Evolutionary conservation across 2,329 filamentous ascomycete species (phyloP), one percentile per base, ranked within the genome.

Genomic region (Leptographium galeiforme): DNA sequence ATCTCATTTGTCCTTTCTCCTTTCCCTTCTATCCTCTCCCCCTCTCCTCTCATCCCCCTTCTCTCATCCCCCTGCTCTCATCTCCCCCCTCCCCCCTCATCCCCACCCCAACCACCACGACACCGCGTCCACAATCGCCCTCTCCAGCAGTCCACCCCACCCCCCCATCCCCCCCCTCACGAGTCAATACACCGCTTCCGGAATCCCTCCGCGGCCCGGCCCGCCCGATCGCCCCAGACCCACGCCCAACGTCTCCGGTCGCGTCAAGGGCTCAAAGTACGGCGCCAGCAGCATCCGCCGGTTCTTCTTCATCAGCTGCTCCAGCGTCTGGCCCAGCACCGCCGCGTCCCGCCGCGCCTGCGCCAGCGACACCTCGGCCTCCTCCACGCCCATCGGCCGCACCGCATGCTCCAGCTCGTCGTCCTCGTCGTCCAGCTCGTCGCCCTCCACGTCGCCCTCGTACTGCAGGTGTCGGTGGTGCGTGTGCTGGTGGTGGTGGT

Each of bases 291-390:
- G 61, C 44, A 83, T 59, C 50, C 75, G 70, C 53, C 73, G 68
- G 62, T 85, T 85, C 63, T 75, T 77, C 67, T 76, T 78, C 53
- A 84, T 74, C 19, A 82, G 63, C 45, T 73, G 70, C 62, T 78
- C 78, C 53, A 85, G 65, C 46, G 70, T 43, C 4, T 8, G 32
- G 19, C 38, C 81, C 34, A 82, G 63, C 61, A 72, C 76, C 58
- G 84, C 80, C 8, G 77, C 76, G 63, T 85, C 81, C 62, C 76
- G 79, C 50, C 74, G 71, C 33, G 77, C 74, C 40, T 72, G 64
- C 25, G 64, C 60, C 45, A 79, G 68, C 47, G 76, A 76, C 53
- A 68, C 69, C 67, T 86, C 82, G 2, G 81, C 76, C 55, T 85
- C 83, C 57, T 82, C 76, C 2, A 84, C 72, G 48, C 70, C 79